These are phyloP conservation scores for Pestalotiopsis sp. DNA, from an alignment of 2,329 filamentous ascomycete genomes.

Conservation along the genomic window DNA sequence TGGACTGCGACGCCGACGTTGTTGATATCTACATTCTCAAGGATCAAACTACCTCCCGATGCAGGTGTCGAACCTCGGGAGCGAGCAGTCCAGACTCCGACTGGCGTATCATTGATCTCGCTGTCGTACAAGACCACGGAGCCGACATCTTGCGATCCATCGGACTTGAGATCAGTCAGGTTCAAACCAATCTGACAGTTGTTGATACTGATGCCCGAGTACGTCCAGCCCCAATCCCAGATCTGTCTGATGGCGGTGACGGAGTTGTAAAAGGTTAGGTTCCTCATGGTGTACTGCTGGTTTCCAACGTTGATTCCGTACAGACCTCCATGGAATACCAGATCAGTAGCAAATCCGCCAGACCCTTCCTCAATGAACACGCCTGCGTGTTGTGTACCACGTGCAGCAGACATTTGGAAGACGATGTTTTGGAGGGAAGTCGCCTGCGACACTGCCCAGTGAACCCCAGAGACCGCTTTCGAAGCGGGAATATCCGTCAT, in stretches of 20 bases:
- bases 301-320: slow-evolving; percentile 64
- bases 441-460: slow-evolving; percentile 71
- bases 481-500: slow-evolving; percentile 50
- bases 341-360: slow-evolving; percentile 69
- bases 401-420: slow-evolving; percentile 50
- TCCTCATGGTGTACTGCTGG: slow-evolving; percentile 69
- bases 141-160: slow-evolving; percentile 62
- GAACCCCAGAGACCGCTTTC: slow-evolving; percentile 56
- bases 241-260: slow-evolving; percentile 70
- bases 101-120: slow-evolving; percentile 65
- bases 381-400: slow-evolving; percentile 55
- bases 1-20: slow-evolving; percentile 45
- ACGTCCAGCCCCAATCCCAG: slow-evolving; percentile 79
- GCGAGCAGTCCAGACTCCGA: slow-evolving; percentile 68
- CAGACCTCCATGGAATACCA: slow-evolving; percentile 73
- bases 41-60: slow-evolving; percentile 44
- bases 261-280: slow-evolving; percentile 66
- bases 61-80: slow-evolving; percentile 33
- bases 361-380: slow-evolving; percentile 66
- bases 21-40: slow-evolving; percentile 51
- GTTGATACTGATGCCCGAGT: slow-evolving; percentile 66
- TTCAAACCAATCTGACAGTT: slow-evolving; percentile 69
- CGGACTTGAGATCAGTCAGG: slow-evolving; percentile 54
- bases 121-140: slow-evolving; percentile 78
- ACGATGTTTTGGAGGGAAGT: slow-evolving; percentile 61